phyloP scores from a whole-genome alignment of 2,329 filamentous ascomycete genomes.

The Fusarium sambucinum region DNA sequence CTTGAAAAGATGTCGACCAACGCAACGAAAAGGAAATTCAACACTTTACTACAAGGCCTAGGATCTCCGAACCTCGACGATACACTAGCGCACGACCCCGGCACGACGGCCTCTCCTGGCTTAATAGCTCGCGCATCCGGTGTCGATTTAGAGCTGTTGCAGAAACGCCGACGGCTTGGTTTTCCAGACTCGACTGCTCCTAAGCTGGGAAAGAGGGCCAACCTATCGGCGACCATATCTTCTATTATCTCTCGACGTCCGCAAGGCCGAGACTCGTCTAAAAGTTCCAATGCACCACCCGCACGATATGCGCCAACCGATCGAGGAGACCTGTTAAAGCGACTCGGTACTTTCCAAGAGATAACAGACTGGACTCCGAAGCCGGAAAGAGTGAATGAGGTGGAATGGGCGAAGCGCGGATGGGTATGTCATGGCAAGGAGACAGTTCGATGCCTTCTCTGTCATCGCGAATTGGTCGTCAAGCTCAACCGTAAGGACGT shows the following conservation, averaged over 20 bases:
- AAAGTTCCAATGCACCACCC: constrained; percentile 44
- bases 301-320: constrained; percentile 88
- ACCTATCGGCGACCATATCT: constrained; percentile 42
- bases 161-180: constrained; percentile 67
- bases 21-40: constrained; percentile 86
- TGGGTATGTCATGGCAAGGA: constrained; percentile 90
- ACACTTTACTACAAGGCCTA: constrained; percentile 77
- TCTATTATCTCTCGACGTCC: constrained; percentile 43
- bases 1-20: constrained; percentile 65
- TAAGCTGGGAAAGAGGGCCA: constrained; percentile 42
- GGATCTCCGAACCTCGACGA: constrained; percentile 57
- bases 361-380: constrained; percentile 96
- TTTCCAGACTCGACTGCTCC: constrained; percentile 57
- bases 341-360: constrained; percentile 89
- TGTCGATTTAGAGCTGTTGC: constrained; percentile 58
- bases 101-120: constrained; percentile 24
- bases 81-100: constrained; percentile 3
- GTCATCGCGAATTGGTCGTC: constrained; percentile 85
- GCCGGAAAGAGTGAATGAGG: constrained; percentile 84
- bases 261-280: constrained; percentile 40
- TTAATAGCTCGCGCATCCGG: constrained; percentile 30
- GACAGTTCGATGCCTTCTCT: constrained; percentile 86
- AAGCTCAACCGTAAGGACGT: constrained; percentile 74
- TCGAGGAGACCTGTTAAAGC: constrained; percentile 81
- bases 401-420: constrained; percentile 93